Evolutionary conservation across 495 filamentous ascomycete genomes (phyloP).

Genomic region (Penicillium diatomitis): DNA sequence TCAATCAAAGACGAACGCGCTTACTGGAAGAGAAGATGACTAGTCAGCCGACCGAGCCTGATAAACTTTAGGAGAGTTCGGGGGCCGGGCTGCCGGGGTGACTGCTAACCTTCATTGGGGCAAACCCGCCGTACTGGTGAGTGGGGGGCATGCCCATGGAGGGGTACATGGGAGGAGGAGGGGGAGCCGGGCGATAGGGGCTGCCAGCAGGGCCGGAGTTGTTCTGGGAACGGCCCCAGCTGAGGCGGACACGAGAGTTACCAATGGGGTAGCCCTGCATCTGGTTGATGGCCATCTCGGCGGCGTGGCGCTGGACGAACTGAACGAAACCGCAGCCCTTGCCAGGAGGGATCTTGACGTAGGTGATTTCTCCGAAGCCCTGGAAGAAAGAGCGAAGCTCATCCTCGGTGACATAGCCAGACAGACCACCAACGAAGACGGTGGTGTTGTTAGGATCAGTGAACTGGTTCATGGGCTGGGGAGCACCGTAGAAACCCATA

Average conservation of each 20-base stretch:
- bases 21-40: slow-evolving; percentile 26
- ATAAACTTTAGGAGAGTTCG: slow-evolving; percentile 21
- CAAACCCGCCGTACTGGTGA: slow-evolving; percentile 65
- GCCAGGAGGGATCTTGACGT: slow-evolving; percentile 98
- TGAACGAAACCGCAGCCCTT: slow-evolving; percentile 99
- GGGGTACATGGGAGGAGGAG: slow-evolving; percentile 77
- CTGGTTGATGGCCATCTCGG: slow-evolving; percentile 99
- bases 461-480: slow-evolving; percentile 99
- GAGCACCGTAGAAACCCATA: slow-evolving; percentile 72
- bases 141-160: slow-evolving; percentile 74
- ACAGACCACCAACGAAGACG: slow-evolving; percentile 95
- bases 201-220: slow-evolving; percentile 97
- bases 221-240: slow-evolving; percentile 97
- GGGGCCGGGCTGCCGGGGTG: slow-evolving; percentile 24
- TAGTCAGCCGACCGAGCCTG: slow-evolving; percentile 27
- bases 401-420: slow-evolving; percentile 97
- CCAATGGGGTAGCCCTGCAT: slow-evolving; percentile 99
- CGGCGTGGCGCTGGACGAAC: slow-evolving; percentile 97
- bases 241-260: slow-evolving; percentile 94
- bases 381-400: slow-evolving; percentile 99
- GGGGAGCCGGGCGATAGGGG: slow-evolving; percentile 91
- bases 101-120: slow-evolving; percentile 62
- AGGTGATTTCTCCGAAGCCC: slow-evolving; percentile 98
- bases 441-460: slow-evolving; percentile 99
- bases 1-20: slow-evolving; percentile 35